phyloP scores from a whole-genome alignment of 805 yeast genomes.

The Wickerhamomyces chaumierensis region DNA sequence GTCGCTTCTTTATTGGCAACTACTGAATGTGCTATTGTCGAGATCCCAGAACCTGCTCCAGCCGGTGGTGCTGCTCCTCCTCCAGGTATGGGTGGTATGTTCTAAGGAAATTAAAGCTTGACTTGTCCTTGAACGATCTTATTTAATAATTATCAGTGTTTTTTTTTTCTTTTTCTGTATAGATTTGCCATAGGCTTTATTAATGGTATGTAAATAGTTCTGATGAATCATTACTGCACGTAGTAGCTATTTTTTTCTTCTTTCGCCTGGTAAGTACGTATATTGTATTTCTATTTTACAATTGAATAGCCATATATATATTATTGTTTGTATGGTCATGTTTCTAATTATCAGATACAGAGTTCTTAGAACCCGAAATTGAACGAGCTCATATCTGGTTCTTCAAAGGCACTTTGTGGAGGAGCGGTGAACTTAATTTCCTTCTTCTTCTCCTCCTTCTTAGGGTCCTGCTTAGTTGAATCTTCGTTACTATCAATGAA shows the following conservation, averaged over 20 bases:
- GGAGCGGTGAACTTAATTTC: constrained; percentile 21
- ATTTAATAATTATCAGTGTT: no score
- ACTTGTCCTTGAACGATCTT: background rate
- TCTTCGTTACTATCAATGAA: no score
- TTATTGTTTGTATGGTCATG: no score
- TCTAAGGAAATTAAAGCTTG: constrained; percentile 1
- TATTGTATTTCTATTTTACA: no score
- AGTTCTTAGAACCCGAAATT: constrained; percentile 30
- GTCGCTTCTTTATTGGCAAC: constrained; percentile 97
- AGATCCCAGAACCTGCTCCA: constrained; percentile 75
- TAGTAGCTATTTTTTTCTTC: no score
- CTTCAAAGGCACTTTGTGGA: constrained; percentile 46
- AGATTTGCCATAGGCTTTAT: background rate
- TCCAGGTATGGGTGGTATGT: constrained; percentile 51
- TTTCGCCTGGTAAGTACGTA: no score
- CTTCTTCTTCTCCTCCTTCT: constrained; percentile 4
- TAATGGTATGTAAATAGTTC: background rate
- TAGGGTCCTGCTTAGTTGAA: constrained; percentile 4
- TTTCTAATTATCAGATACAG: no score
- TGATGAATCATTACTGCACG: no score
- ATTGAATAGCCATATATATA: no score
- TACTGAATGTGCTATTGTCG: constrained; percentile 97
- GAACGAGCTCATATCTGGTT: constrained; percentile 71
- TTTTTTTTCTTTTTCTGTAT: background rate
- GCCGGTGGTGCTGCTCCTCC: constrained; percentile 35